These are phyloP conservation scores for Sphaerostilbella broomeana DNA, from an alignment of 2,329 filamentous ascomycete species.

Conservation along the genomic window DNA sequence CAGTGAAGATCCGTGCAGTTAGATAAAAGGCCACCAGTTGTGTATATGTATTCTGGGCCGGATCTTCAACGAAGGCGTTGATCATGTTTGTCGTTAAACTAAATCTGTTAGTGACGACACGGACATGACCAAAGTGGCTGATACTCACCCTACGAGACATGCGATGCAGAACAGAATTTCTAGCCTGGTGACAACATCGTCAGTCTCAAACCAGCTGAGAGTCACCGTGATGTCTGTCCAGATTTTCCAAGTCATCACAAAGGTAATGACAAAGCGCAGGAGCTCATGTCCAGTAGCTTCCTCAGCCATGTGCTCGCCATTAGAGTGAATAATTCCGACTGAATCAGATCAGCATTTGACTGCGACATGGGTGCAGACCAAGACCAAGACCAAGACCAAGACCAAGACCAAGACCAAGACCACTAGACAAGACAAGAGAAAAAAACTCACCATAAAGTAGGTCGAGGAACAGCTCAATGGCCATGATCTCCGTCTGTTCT, in stretches of 20 bases:
- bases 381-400: too few species aligned
- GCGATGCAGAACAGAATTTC: constrained; percentile 55
- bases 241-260: constrained; percentile 58
- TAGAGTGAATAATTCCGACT: constrained; percentile 58
- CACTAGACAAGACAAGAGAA: too few species aligned
- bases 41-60: constrained; percentile 43
- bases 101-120: neutral
- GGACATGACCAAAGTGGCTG: too few species aligned
- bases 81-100: constrained; percentile 57
- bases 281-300: constrained; percentile 47
- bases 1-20: constrained; percentile 47
- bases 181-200: constrained; percentile 53
- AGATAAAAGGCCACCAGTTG: constrained; percentile 57
- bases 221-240: constrained; percentile 54
- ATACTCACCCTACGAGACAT: constrained; percentile 48
- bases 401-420: too few species aligned
- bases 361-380: too few species aligned
- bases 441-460: constrained; percentile 43
- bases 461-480: constrained; percentile 60
- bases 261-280: constrained; percentile 54
- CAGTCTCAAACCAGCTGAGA: constrained; percentile 56
- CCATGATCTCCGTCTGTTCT: constrained; percentile 52
- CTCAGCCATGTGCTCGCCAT: constrained; percentile 55
- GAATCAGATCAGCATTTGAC: too few species aligned
- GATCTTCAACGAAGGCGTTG: constrained; percentile 43